phyloP scores from a whole-genome alignment of 1,139 yeast species.

The Hyphopichia buzzinii region DNA sequence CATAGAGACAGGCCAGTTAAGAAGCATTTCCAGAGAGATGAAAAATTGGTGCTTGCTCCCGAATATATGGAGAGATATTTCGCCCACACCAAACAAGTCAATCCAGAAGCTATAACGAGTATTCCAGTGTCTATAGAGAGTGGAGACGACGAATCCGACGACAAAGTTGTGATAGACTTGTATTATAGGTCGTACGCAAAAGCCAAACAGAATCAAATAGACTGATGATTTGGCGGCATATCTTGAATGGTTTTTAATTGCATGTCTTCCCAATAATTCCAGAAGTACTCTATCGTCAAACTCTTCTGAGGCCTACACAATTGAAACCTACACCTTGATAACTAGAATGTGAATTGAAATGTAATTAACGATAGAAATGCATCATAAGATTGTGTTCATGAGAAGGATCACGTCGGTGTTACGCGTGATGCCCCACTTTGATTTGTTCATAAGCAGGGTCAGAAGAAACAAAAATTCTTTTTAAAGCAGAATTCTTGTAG shows the following conservation, averaged over 20 bases:
- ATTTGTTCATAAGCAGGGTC: slow-evolving; percentile 32
- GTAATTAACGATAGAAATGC: neutral
- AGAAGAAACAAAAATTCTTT: slow-evolving; percentile 26
- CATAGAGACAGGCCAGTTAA: neutral
- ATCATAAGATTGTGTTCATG: neutral
- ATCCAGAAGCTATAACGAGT: neutral
- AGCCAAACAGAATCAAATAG: neutral
- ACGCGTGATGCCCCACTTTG: slow-evolving; percentile 15
- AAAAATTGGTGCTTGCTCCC: neutral
- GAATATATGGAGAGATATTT: slow-evolving; percentile 3
- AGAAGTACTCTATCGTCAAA: too few species aligned
- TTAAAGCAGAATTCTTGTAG: slow-evolving; percentile 30
- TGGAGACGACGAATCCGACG: slow-evolving; percentile 2
- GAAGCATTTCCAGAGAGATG: slow-evolving; percentile 1
- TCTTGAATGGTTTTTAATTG: too few species aligned
- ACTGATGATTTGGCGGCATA: too few species aligned
- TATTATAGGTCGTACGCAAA: slow-evolving; percentile 1
- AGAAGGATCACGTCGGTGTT: neutral
- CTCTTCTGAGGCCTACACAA: too few species aligned
- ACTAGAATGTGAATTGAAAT: neutral
- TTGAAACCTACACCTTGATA: too few species aligned
- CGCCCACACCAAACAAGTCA: neutral
- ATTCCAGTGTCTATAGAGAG: slow-evolving; percentile 1
- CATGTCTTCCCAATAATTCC: too few species aligned
- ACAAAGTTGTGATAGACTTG: slow-evolving; percentile 3